Base-by-base conservation (phyloP, 2,329 filamentous ascomycete species). In the Ophiobolus disseminans region DNA sequence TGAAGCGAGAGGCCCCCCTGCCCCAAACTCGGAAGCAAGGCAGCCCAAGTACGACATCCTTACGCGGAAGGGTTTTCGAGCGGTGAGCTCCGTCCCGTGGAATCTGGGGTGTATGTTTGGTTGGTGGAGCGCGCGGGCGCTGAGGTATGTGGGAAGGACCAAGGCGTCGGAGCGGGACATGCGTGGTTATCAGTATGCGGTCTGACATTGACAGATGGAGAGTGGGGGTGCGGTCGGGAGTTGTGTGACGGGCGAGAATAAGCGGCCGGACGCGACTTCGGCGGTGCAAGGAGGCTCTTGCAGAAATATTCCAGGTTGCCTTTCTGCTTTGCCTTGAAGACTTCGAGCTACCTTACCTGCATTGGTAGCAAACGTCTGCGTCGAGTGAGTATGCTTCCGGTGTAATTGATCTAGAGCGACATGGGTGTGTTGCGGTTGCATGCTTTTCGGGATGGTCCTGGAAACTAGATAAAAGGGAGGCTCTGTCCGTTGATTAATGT, bases 101-200 rank as follows among this genome's bases (percentile, higher is more conserved):
- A 14, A 14, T 14, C 28, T 11, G 19, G 22, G 37, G 9, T 16
- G 23, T 25, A 26, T 25, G 37, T 25, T 11, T 8, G 37, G 21
- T 13, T 40, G 21, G 6, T 20, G n/a, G 20, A 4, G 21, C 11
- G 11, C n/a, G 25, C 20, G 23, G 13, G 16, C 6, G 14, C n/a
- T 31, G 25, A 22, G 21, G n/a, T 38, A 32, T 20, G 20, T 17
- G 30, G 25, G 25, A 22, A 25, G 23, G 25, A 40, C 38, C 10
- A 38, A 45, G 45, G 45, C 42, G 37, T 31, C 14, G 26, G 21
- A 35, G 6, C 11, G n/a, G 40, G 21, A 48, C 3, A 58, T 55
- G 58, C 50, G 48, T 58, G 58, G 48, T 61, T 58, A 59, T 57
- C 45, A 42, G 28, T 39, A 55, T 47, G 50, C 17, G 44, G 58